Conservation (phyloP, 2,329 filamentous ascomycete genomes). For the Sarocladium strictum region DNA sequence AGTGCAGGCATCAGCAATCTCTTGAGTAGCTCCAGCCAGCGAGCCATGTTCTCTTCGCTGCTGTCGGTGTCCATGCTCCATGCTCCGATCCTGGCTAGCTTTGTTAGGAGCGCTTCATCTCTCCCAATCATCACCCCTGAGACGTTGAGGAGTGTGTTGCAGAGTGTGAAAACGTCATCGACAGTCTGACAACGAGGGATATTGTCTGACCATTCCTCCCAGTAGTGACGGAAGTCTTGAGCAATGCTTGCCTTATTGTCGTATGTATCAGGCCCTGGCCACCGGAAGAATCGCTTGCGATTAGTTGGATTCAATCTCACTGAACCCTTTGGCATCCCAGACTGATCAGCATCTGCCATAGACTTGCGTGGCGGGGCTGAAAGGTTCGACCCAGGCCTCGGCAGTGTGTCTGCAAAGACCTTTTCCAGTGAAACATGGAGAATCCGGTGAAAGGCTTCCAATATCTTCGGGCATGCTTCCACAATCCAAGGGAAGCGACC, state of each 20-base stretch:
- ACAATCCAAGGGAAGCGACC: conserved; percentile 90
- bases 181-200: conserved; percentile 85
- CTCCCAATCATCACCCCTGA: conserved; percentile 86
- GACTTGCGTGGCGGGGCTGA: conserved; percentile 26
- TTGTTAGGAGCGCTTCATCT: conserved; percentile 71
- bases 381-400: conserved; percentile 12
- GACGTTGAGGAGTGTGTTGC: conserved; percentile 75
- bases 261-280: conserved; percentile 75
- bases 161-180: conserved; percentile 85
- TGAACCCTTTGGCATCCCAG: conserved; percentile 61
- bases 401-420: conserved; percentile 49
- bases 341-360: conserved; percentile 52
- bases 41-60: conserved; percentile 62
- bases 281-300: conserved; percentile 65
- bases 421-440: conserved; percentile 76
- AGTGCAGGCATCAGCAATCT: conserved; percentile 82
- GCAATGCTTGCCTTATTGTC: conserved; percentile 61
- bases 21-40: conserved; percentile 82
- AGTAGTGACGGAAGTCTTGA: conserved; percentile 86
- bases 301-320: conserved; percentile 55
- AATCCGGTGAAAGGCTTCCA: conserved; percentile 77
- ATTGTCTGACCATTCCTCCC: conserved; percentile 95
- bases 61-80: conserved; percentile 65
- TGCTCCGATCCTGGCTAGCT: conserved; percentile 78
- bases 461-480: conserved; percentile 75